Conservation (phyloP, 805 yeast genomes). For the Peterozyma toletana region DNA sequence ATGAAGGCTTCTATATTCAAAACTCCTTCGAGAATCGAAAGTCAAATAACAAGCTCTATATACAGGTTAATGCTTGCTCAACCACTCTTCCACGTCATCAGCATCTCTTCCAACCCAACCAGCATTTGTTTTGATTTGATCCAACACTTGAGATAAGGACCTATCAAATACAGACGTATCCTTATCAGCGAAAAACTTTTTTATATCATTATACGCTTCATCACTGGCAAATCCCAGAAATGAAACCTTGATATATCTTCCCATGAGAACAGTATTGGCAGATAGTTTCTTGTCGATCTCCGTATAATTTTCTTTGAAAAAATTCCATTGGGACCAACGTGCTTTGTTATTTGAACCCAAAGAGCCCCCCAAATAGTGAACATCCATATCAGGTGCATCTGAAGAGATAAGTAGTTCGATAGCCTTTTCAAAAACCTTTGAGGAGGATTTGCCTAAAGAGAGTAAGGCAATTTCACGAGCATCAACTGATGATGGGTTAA, state of each 20-base stretch:
- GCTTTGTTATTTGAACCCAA: conserved; percentile 39
- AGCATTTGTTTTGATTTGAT: conserved; percentile 40
- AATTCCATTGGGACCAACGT: conserved; percentile 40
- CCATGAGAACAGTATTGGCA: conserved; percentile 43
- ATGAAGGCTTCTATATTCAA: no score
- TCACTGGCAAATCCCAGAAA: conserved; percentile 25
- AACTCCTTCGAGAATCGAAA: no score
- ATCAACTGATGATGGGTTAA: conserved; percentile 46
- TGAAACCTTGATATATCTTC: conserved; percentile 32
- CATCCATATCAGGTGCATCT: conserved; percentile 50
- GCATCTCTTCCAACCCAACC: conserved; percentile 44
- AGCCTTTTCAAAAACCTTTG: conserved; percentile 28
- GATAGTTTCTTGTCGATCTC: conserved; percentile 35
- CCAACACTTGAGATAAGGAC: conserved; percentile 49
- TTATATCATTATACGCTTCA: conserved; percentile 28
- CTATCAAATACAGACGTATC: conserved; percentile 52
- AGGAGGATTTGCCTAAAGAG: conserved; percentile 44
- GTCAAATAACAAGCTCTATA: no score
- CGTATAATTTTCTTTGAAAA: conserved; percentile 39
- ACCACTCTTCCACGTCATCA: conserved; percentile 35
- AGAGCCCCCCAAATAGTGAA: conserved; percentile 40
- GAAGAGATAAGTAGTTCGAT: conserved; percentile 34
- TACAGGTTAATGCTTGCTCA: no score
- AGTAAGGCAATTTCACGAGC: conserved; percentile 48
- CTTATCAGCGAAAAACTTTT: conserved; percentile 34